phyloP scores from a whole-genome alignment of 2,329 filamentous ascomycete genomes.

The Cytospora piceicola region DNA sequence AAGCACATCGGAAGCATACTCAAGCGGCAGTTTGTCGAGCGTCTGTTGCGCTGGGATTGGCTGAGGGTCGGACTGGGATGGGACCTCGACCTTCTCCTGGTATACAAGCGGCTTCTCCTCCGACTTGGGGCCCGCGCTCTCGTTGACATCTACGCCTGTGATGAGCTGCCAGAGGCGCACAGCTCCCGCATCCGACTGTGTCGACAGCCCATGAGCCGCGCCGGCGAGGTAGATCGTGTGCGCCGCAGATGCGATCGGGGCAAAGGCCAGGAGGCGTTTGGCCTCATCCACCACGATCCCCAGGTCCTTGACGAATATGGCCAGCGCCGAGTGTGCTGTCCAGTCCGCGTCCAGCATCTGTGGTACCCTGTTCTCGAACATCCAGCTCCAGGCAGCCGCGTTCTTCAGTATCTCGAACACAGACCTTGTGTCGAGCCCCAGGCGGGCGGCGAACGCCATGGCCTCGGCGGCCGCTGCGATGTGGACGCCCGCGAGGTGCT shows the following conservation, averaged over 20 bases:
- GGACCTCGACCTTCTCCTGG: not conserved
- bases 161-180: constrained; percentile 40
- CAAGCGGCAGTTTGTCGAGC: not conserved
- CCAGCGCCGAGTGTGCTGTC: constrained; percentile 42
- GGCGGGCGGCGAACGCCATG: constrained; percentile 53
- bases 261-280: constrained; percentile 37
- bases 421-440: constrained; percentile 48
- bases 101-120: not conserved
- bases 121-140: not conserved
- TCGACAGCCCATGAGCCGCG: constrained; percentile 39
- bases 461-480: constrained; percentile 55
- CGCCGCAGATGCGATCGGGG: constrained; percentile 39
- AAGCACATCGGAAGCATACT: not conserved
- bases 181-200: constrained; percentile 43
- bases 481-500: constrained; percentile 56
- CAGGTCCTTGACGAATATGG: constrained; percentile 44
- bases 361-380: constrained; percentile 60
- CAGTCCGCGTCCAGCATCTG: constrained; percentile 57
- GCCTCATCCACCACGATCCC: constrained; percentile 41
- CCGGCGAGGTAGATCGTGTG: constrained; percentile 42
- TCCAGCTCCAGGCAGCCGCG: constrained; percentile 49
- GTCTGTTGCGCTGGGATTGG: not conserved
- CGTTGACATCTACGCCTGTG: not conserved
- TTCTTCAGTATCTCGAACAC: constrained; percentile 38
- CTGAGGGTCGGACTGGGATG: not conserved